phyloP scores from a whole-genome alignment of 2,329 filamentous ascomycete genomes.

The Camillea tinctor region DNA sequence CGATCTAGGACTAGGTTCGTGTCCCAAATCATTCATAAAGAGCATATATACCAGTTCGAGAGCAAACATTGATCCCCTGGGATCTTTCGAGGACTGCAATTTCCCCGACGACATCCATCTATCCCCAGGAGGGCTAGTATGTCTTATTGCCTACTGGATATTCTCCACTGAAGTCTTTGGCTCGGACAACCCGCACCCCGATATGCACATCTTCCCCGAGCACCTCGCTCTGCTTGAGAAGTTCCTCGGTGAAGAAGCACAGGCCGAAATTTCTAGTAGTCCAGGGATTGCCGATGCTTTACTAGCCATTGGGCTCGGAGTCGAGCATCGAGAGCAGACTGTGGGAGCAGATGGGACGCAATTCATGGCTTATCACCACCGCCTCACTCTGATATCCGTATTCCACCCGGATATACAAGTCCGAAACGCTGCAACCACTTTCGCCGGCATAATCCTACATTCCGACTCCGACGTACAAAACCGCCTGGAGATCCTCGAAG shows the following conservation, averaged over 20 bases:
- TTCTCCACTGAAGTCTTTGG: constrained; percentile 63
- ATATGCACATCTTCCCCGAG: constrained; percentile 59
- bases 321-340: constrained; percentile 51
- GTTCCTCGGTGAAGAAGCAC: constrained; percentile 52
- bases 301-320: constrained; percentile 58
- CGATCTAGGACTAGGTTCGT: constrained; percentile 55
- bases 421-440: constrained; percentile 52
- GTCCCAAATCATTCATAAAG: constrained; percentile 46
- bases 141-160: constrained; percentile 60
- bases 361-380: constrained; percentile 62
- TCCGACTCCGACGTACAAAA: constrained; percentile 58
- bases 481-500: constrained; percentile 60
- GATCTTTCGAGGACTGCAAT: constrained; percentile 45
- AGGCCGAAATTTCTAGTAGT: constrained; percentile 46
- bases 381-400: constrained; percentile 55
- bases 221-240: constrained; percentile 53
- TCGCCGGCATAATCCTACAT: constrained; percentile 56
- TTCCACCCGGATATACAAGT: constrained; percentile 56
- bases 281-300: constrained; percentile 59
- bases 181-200: constrained; percentile 51
- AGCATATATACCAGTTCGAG: constrained; percentile 41
- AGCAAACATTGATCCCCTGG: constrained; percentile 45
- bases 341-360: constrained; percentile 36
- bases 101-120: constrained; percentile 53
- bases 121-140: constrained; percentile 58